Evolutionary conservation across 495 filamentous ascomycete genomes (phyloP), one percentile per base, ranked within the genome.

Genomic region (Penicillium dipodomyicola): DNA sequence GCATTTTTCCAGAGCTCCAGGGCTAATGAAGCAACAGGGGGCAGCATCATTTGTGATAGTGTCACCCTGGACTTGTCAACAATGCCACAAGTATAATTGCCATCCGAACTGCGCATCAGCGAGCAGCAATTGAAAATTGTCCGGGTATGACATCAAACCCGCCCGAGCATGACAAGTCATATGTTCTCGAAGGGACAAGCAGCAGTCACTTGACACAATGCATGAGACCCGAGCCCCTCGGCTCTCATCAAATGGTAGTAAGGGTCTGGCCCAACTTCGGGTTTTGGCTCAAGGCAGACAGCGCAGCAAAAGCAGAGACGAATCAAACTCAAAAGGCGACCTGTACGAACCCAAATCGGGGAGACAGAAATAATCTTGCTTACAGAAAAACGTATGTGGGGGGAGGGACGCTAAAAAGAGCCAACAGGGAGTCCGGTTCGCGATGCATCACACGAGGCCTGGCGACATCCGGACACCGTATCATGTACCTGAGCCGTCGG

Each of bases 151-250:
- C n/a, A 11, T 48, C 15, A 8, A 20, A 32, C 23, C 25, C 46
- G 5, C 46, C 33, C 23, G 25, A 48, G 49, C 23, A 42, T 52
- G 50, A 52, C 35, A 20, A 41, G 35, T 52, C 49, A 52, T 42
- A 52, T 32, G 50, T 42, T 43, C 27, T 52, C 25, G 25, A 52
- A 52, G 23, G 37, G 37, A 20, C 50, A 29, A 42, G 15, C 23
- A 52, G 7, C 23, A 42, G 50, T 42, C 37, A 52, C 25, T 43
- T 52, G 50, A 43, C 39, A 29, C n/a, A 40, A 42, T 52, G 39
- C 39, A 52, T 52, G 27, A 20, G 25, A 40, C 23, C 40, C 27
- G 3, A 23, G 27, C 12, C 30, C 25, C 4, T 39, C 15, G n/a
- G 4, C 4, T 27, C 20, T 11, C n/a, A n/a, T 25, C 22, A 17